Evolutionary conservation across 2,329 filamentous ascomycete species (phyloP).

Genomic region (Rachicladosporium sp.): DNA sequence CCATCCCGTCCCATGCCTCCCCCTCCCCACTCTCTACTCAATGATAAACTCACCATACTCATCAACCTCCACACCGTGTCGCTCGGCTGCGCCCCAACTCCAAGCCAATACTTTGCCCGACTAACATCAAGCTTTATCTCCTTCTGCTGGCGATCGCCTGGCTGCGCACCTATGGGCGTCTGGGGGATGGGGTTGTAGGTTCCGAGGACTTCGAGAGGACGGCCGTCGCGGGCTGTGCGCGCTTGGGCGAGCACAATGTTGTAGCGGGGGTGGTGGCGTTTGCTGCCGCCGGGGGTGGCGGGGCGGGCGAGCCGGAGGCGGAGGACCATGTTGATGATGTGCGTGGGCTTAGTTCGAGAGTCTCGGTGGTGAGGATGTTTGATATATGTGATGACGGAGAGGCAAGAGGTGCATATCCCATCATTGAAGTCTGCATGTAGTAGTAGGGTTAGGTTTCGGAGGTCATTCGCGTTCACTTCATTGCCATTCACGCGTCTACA

Average conservation of each 20-base stretch:
- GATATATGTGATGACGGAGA: too few species aligned
- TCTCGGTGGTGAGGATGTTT: too few species aligned
- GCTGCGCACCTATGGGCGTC: slow-evolving; percentile 36
- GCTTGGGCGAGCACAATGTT: slow-evolving; percentile 95
- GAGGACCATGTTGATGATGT: slow-evolving; percentile 55
- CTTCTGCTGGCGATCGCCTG: slow-evolving; percentile 64
- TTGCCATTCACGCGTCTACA: too few species aligned
- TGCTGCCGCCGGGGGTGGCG: slow-evolving; percentile 41
- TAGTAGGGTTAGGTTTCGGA: too few species aligned
- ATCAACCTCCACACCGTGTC: slow-evolving; percentile 81
- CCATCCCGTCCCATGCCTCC: neutral
- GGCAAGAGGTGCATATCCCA: too few species aligned
- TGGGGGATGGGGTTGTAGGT: slow-evolving; percentile 52
- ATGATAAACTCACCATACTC: slow-evolving; percentile 50
- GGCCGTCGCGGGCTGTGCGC: slow-evolving; percentile 76
- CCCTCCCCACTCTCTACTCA: neutral
- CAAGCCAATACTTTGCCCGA: slow-evolving; percentile 88
- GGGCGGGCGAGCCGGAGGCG: slow-evolving; percentile 91
- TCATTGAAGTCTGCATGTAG: too few species aligned
- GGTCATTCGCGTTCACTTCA: too few species aligned
- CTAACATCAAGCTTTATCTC: slow-evolving; percentile 76
- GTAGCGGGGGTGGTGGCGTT: slow-evolving; percentile 79
- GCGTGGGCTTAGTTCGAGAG: neutral
- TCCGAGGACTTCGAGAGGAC: slow-evolving; percentile 80
- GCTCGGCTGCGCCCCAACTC: slow-evolving; percentile 88